phyloP scores from a whole-genome alignment of 345 rosid species.

The Moricandia arvensis region DNA sequence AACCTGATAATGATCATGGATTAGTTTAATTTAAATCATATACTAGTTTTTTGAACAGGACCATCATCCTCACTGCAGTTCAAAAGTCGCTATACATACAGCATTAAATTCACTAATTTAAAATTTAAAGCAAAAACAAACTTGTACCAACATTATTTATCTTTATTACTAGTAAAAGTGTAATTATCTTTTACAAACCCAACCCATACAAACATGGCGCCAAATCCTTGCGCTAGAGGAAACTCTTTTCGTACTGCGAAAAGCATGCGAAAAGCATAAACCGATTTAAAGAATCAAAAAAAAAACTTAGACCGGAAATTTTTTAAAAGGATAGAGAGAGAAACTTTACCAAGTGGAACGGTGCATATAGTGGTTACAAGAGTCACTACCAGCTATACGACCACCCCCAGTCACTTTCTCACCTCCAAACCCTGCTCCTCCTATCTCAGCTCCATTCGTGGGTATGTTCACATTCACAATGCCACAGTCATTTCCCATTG shows the following conservation, averaged over 20 bases:
- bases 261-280: slow-evolving; percentile 31
- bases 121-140: background rate
- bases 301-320: background rate
- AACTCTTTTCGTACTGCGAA: slow-evolving; percentile 75
- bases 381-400: slow-evolving; percentile 96
- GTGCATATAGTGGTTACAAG: slow-evolving; percentile 98
- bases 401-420: slow-evolving; percentile 98
- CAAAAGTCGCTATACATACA: background rate
- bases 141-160: background rate
- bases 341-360: slow-evolving; percentile 76
- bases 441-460: slow-evolving; percentile 98
- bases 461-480: slow-evolving; percentile 95
- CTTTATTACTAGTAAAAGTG: background rate
- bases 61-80: background rate
- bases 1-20: no score
- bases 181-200: background rate
- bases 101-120: background rate
- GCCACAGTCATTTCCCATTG: slow-evolving; percentile 92
- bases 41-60: no score
- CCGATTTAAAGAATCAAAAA: background rate
- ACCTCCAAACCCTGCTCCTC: slow-evolving; percentile 94
- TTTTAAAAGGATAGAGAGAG: background rate
- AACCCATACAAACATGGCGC: background rate
- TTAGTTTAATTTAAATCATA: no score
- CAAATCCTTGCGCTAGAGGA: slow-evolving; percentile 86